A percentile compares a stretch with the other conserved stretches of the same genome.
Evolutionary conservation across 148 eudicot species (phyloP).

Genomic region (Fallopia convolvulus): DNA sequence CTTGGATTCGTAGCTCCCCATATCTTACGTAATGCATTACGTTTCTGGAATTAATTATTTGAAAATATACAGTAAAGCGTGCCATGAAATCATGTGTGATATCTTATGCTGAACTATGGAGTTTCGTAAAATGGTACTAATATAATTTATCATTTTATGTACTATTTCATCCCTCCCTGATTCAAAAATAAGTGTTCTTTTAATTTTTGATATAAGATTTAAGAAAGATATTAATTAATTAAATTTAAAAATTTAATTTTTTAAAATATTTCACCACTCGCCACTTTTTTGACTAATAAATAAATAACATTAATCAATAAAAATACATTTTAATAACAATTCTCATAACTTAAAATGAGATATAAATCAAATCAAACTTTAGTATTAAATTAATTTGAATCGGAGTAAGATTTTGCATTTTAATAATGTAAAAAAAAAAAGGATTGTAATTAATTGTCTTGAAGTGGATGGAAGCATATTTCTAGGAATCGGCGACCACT

Average conservation of each 20-base stretch:
- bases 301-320: too few species aligned
- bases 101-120: not conserved
- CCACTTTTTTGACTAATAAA: too few species aligned
- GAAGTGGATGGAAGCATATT: not conserved
- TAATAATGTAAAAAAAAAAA: not conserved
- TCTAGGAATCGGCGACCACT: not conserved
- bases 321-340: too few species aligned
- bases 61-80: not conserved
- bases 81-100: not conserved
- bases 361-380: too few species aligned
- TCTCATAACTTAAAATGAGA: too few species aligned
- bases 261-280: too few species aligned
- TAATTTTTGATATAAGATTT: too few species aligned
- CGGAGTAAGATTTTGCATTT: not conserved
- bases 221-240: too few species aligned
- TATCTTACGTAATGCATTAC: not conserved
- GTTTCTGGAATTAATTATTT: not conserved
- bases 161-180: too few species aligned
- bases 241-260: too few species aligned
- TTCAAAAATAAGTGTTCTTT: too few species aligned
- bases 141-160: not conserved
- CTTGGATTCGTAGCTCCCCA: not conserved
- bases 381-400: too few species aligned
- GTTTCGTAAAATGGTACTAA: not conserved
- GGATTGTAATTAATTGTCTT: not conserved